Evolutionary conservation across 257 asterid genomes (phyloP).

Genomic region (Gynochthodes officinalis): DNA sequence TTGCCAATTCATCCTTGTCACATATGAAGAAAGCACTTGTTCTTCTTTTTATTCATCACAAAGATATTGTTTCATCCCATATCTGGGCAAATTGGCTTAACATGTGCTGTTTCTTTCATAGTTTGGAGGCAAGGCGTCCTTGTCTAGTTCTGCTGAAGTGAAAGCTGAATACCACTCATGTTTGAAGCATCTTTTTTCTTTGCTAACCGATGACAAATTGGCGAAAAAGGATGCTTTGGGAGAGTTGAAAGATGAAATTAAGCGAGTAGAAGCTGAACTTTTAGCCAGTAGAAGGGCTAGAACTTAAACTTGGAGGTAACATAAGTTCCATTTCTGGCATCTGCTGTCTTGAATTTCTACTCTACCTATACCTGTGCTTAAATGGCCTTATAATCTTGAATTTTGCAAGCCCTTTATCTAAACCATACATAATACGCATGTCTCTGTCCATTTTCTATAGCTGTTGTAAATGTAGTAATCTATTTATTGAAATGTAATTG

Average conservation of each 20-base stretch:
- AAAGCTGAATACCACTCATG: constrained; percentile 68
- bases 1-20: not conserved
- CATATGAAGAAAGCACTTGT: not conserved
- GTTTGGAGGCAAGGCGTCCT: constrained; percentile 41
- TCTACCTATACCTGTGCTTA: not conserved
- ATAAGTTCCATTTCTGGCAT: not conserved
- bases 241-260: constrained; percentile 53
- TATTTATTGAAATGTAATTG: not conserved
- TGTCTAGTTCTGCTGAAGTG: constrained; percentile 44
- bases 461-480: not conserved
- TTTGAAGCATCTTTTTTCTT: constrained; percentile 38
- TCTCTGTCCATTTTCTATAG: too few relatives aligned
- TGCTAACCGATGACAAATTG: constrained; percentile 27
- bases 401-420: not conserved
- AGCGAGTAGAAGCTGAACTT: constrained; percentile 42
- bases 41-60: not conserved
- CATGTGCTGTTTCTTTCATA: constrained; percentile 28
- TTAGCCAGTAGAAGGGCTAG: constrained; percentile 16
- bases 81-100: not conserved
- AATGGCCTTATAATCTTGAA: not conserved
- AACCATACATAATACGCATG: not conserved
- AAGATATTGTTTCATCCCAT: not conserved
- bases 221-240: constrained; percentile 12
- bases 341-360: not conserved
- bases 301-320: not conserved